Percentiles rank a stretch among this genome's conserved stretches.
Conservation (phyloP, 2,329 filamentous ascomycete species). For the Fusarium duplospermum region DNA sequence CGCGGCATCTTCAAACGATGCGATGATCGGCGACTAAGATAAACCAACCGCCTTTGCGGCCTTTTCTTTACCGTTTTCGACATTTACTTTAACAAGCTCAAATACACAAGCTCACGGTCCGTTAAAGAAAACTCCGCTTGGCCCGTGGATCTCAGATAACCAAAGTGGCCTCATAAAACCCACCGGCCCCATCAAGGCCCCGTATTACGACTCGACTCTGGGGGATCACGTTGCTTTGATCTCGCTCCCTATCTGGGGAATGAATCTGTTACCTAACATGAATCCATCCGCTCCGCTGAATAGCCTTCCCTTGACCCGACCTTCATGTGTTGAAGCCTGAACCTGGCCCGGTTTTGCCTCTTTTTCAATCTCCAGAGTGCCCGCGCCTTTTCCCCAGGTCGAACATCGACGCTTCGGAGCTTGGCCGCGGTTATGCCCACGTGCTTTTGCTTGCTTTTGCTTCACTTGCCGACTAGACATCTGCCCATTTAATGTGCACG, state of each 20-base stretch:
- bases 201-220: slow-evolving; percentile 1
- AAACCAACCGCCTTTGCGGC: neutral
- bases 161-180: slow-evolving; percentile 5
- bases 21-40: neutral
- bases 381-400: slow-evolving; percentile 7
- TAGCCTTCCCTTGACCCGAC: slow-evolving; percentile 29
- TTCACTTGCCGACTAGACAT: neutral
- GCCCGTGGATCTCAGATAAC: neutral
- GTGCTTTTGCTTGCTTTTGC: neutral
- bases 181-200: slow-evolving; percentile 1
- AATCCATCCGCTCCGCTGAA: slow-evolving; percentile 26
- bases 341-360: neutral
- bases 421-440: neutral
- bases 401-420: neutral
- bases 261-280: slow-evolving; percentile 30
- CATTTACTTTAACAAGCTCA: neutral
- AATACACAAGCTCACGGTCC: neutral
- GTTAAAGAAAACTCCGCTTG: neutral
- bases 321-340: slow-evolving; percentile 16
- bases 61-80: neutral
- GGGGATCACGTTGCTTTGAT: slow-evolving; percentile 16
- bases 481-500: neutral
- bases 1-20: neutral
- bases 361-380: neutral
- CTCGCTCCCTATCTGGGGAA: slow-evolving; percentile 26